Percentiles rank a stretch among this genome's conserved stretches.
Evolutionary conservation across 2,329 filamentous ascomycete species (phyloP).

Genomic region (Alternaria arborescens): DNA sequence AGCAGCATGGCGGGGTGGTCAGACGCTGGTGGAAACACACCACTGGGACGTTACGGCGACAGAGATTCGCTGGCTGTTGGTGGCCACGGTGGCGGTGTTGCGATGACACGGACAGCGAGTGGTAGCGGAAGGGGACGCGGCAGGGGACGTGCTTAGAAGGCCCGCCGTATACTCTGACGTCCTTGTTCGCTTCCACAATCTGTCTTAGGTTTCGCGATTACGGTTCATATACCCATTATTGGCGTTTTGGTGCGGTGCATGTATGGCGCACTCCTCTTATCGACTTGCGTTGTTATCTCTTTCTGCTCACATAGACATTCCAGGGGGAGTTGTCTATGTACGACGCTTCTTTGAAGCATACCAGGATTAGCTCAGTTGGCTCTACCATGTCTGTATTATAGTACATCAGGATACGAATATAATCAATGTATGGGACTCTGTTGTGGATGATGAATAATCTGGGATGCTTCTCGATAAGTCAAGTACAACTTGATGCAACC

Average conservation of each 20-base stretch:
- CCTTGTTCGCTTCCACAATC: background rate
- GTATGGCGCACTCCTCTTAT: background rate
- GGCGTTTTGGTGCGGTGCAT: slow-evolving; percentile 18
- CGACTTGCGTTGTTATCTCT: background rate
- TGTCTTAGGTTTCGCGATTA: slow-evolving; percentile 8
- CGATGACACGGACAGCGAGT: slow-evolving; percentile 51
- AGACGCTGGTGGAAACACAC: slow-evolving; percentile 47
- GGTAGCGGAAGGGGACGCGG: slow-evolving; percentile 48
- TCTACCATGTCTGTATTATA: background rate
- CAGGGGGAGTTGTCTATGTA: background rate
- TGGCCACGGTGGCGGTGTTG: slow-evolving; percentile 40
- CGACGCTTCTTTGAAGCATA: background rate
- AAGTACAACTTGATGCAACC: too few relatives aligned
- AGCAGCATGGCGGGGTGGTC: slow-evolving; percentile 49
- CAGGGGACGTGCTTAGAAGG: slow-evolving; percentile 24
- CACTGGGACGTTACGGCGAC: slow-evolving; percentile 47
- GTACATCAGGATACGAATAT: background rate
- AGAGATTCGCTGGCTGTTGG: slow-evolving; percentile 21
- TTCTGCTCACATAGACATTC: background rate
- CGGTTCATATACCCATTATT: slow-evolving; percentile 24
- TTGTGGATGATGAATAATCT: background rate
- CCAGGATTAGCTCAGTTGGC: background rate
- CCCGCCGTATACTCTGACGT: background rate
- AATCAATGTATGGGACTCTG: background rate
- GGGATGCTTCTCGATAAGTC: too few relatives aligned